phyloP scores from a whole-genome alignment of 1,284 basidiomycete species.

The Melampsora medusae region DNA sequence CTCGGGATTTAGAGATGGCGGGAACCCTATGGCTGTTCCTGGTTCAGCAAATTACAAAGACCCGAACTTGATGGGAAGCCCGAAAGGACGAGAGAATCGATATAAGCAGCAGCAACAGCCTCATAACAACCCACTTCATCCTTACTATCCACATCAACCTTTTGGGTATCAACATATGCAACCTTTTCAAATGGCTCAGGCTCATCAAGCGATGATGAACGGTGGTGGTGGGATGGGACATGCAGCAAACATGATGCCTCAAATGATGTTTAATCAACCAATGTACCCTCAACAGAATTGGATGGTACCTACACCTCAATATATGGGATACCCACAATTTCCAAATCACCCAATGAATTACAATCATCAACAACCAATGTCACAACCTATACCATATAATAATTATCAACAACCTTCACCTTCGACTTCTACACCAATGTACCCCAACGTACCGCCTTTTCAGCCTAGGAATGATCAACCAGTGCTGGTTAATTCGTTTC shows the following conservation, averaged over 20 bases:
- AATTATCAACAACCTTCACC: too few species aligned
- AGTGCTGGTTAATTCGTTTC: too few species aligned
- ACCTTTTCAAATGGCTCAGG: not conserved
- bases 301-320: conserved; percentile 1
- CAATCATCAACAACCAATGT: too few species aligned
- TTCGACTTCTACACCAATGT: too few species aligned
- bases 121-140: too few species aligned
- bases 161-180: not conserved
- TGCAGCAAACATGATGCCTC: not conserved
- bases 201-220: not conserved
- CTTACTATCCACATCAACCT: not conserved
- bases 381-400: too few species aligned
- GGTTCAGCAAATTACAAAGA: conserved; percentile 4
- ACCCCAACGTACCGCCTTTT: too few species aligned
- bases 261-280: not conserved
- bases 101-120: not conserved
- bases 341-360: not conserved
- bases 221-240: not conserved
- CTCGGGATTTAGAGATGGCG: conserved; percentile 30
- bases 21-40: not conserved
- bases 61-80: not conserved
- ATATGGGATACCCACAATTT: not conserved
- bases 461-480: too few species aligned
- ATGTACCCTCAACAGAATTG: conserved; percentile 2
- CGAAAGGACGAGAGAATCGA: not conserved